Base-by-base conservation (phyloP, 345 rosid species). In the Lepidium sativum region DNA sequence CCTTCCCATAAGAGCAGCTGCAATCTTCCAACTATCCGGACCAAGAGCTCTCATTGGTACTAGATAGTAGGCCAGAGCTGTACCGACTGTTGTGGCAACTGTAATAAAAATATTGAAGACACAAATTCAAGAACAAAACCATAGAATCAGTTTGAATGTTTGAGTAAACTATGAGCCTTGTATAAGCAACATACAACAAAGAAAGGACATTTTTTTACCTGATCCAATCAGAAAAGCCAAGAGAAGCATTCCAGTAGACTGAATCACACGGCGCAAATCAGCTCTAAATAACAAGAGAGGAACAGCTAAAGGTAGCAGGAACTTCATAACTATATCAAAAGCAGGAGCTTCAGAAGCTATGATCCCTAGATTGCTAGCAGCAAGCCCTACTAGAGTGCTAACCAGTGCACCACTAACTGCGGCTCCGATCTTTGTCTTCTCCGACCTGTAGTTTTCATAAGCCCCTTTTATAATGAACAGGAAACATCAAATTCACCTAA, bases 31-130 rank as follows among this genome's bases (percentile, higher is more conserved):
- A 66, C 84, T 80, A 72, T 87, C 92, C 25, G 74, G 79, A 55
- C 98, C 98, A 73, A 87, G 96, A 13, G 95, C 75, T 70, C 73
- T 77, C 98, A 87, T 87, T 37, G 98, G 98, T 73, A 88, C 96
- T 38, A 85, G 37, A 71, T 77, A 68, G 79, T 70, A 92, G 1
- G 96, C 98, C 68, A 86, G 40, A 6, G 54, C 61, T 5, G 98
- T 92, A 67, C 98, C 98, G 39, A 82, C 65, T 0, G 88, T 78
- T 16, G 98, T 88, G 9, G 95, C 95, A 75, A 83, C 98, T 88
- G 75, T 57, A 27, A 48, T 9, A 11, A 37, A 43, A 59, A 27
- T 60, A 14, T 33, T 5, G 10, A 50, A 45, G 40, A 1, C 60
- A 10, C 23, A 58, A 57, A 72, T 2, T 33, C 9, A 73, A 16